Evolutionary conservation across 768 basidiomycete genomes (phyloP).

Genomic region (Lyophyllum shimeji): DNA sequence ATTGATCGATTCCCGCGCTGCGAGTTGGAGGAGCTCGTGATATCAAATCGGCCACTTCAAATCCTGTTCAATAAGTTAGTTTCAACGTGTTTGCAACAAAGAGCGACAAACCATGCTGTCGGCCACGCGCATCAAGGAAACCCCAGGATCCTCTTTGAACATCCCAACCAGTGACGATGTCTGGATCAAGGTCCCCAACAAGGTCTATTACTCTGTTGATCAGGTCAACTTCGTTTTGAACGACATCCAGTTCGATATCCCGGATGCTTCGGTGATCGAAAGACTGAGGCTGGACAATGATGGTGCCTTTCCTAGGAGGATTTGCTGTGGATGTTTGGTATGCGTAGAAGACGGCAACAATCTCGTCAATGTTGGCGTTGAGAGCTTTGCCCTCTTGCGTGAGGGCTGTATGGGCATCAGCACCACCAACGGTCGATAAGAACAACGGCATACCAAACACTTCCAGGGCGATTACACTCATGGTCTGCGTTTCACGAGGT

Average conservation of each 20-base stretch:
- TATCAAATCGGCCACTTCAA: constrained; percentile 71
- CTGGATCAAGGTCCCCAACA: constrained; percentile 80
- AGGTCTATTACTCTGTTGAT: constrained; percentile 76
- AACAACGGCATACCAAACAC: constrained; percentile 62
- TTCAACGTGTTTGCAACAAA: not conserved
- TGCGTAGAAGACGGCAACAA: constrained; percentile 73
- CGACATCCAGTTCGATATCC: constrained; percentile 45
- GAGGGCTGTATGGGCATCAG: constrained; percentile 43
- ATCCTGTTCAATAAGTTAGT: constrained; percentile 43
- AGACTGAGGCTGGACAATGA: constrained; percentile 47
- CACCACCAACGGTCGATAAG: not conserved
- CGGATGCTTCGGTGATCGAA: constrained; percentile 42
- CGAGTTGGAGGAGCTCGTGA: constrained; percentile 66
- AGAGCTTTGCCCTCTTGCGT: constrained; percentile 61
- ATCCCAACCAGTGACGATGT: constrained; percentile 92
- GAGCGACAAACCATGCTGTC: constrained; percentile 48
- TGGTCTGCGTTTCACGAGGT: constrained; percentile 61
- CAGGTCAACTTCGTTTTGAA: constrained; percentile 74
- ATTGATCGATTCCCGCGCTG: constrained; percentile 51
- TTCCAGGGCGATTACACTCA: constrained; percentile 83
- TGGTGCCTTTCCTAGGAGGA: constrained; percentile 42
- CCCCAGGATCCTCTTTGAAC: constrained; percentile 90
- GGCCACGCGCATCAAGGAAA: constrained; percentile 72
- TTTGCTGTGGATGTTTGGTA: constrained; percentile 53
- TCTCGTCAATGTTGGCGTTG: constrained; percentile 62